These are phyloP conservation scores for Fusarium nurragi DNA, from an alignment of 2,329 filamentous ascomycete species.

Conservation along the genomic window DNA sequence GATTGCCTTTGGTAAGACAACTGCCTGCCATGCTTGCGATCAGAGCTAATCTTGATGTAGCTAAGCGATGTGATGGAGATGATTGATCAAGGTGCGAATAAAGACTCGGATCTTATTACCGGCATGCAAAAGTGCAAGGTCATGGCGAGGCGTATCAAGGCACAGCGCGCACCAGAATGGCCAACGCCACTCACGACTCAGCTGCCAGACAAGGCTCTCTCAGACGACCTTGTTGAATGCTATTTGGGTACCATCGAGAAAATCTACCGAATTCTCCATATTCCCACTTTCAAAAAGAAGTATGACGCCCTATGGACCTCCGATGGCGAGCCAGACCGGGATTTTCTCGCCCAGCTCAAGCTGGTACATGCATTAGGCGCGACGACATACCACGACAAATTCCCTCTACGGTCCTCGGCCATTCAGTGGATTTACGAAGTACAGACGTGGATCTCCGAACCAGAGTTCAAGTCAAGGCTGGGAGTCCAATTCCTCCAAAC, in stretches of 20 bases:
- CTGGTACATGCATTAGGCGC: slow-evolving; percentile 67
- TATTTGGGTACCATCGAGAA: slow-evolving; percentile 61
- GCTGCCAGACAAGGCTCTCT: slow-evolving; percentile 53
- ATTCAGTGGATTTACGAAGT: slow-evolving; percentile 67
- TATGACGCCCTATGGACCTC: slow-evolving; percentile 62
- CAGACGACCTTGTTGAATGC: slow-evolving; percentile 58
- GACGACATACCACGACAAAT: slow-evolving; percentile 58
- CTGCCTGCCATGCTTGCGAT: not conserved
- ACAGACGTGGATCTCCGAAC: slow-evolving; percentile 63
- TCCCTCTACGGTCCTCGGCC: slow-evolving; percentile 59
- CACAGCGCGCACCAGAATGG: slow-evolving; percentile 58
- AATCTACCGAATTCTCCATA: slow-evolving; percentile 60
- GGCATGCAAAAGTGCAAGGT: slow-evolving; percentile 62
- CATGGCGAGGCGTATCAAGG: slow-evolving; percentile 63
- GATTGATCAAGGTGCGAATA: slow-evolving; percentile 54
- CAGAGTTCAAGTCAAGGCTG: slow-evolving; percentile 62
- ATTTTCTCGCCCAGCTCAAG: slow-evolving; percentile 66
- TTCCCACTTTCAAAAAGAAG: slow-evolving; percentile 58
- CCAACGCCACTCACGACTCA: slow-evolving; percentile 53
- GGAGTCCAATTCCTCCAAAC: slow-evolving; percentile 62
- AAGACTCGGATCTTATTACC: slow-evolving; percentile 48
- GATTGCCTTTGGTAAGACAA: slow-evolving; percentile 54
- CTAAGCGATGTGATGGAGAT: slow-evolving; percentile 56
- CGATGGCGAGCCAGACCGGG: slow-evolving; percentile 45
- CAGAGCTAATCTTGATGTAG: slow-evolving; percentile 40